Evolutionary conservation across 1,139 yeast species (phyloP).

Genomic region (Meyerozyma carpophila): DNA sequence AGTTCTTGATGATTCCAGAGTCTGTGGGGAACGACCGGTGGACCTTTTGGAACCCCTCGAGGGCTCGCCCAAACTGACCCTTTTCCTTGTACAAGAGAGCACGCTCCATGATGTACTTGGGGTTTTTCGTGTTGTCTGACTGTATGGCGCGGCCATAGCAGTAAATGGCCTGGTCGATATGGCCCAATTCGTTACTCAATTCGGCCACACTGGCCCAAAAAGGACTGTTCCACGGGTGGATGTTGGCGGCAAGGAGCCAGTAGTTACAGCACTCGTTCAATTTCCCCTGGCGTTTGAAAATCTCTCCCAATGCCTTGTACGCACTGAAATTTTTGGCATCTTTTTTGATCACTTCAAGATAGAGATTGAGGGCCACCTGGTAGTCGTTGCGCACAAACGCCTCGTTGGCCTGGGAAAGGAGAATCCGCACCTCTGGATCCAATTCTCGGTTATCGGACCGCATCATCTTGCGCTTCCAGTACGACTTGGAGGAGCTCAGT

Average conservation of each 20-base stretch:
- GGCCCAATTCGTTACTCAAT: constrained; percentile 65
- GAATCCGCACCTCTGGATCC: constrained; percentile 65
- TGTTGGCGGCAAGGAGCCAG: constrained; percentile 81
- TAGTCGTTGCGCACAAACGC: constrained; percentile 67
- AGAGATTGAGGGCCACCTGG: constrained; percentile 59
- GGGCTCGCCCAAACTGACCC: constrained; percentile 64
- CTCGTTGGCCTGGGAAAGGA: constrained; percentile 71
- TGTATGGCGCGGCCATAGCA: constrained; percentile 74
- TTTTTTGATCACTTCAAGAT: constrained; percentile 67
- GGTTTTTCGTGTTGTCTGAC: constrained; percentile 47
- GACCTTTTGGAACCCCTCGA: constrained; percentile 66
- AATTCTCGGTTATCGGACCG: constrained; percentile 39
- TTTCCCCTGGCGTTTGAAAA: constrained; percentile 65
- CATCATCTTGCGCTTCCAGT: constrained; percentile 29
- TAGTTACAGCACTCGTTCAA: constrained; percentile 70
- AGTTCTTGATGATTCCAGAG: constrained; percentile 56
- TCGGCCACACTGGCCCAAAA: constrained; percentile 87
- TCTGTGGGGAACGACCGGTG: constrained; percentile 59
- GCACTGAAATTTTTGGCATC: constrained; percentile 81
- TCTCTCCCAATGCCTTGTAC: constrained; percentile 80
- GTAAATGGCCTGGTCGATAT: constrained; percentile 72
- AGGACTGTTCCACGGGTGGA: constrained; percentile 69
- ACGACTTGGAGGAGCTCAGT: constrained; percentile 25
- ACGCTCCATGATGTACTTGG: constrained; percentile 52
- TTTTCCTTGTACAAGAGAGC: constrained; percentile 63